Conservation (phyloP, 768 basidiomycete genomes). For the Lyophyllum shimeji region DNA sequence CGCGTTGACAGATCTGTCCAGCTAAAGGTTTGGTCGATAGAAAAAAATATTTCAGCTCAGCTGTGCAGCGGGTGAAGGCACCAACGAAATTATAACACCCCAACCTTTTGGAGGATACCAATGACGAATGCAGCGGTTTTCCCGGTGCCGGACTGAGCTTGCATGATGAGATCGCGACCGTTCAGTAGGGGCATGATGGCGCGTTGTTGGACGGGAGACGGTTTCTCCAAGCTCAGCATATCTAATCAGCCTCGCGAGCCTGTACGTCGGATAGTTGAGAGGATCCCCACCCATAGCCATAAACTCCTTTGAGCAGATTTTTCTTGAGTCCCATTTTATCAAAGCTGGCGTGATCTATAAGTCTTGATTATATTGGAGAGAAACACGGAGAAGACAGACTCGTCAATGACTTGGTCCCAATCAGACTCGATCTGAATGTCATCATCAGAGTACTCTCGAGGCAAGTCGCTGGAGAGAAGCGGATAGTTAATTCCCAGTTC, state of each 20-base stretch:
- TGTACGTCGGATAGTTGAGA: too few species aligned
- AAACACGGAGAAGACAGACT: constrained; percentile 46
- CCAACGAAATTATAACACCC: too few species aligned
- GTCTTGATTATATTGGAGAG: too few species aligned
- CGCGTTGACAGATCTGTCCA: constrained; percentile 56
- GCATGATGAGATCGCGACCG: constrained; percentile 98
- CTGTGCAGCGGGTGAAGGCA: too few species aligned
- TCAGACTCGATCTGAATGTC: constrained; percentile 99
- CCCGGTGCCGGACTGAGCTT: constrained; percentile 98
- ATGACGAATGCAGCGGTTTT: constrained; percentile 99
- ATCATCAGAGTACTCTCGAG: too few species aligned
- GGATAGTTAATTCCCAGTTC: constrained; percentile 33
- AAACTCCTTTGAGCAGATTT: constrained; percentile 97
- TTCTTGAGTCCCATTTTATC: constrained; percentile 99
- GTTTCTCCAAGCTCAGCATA: constrained; percentile 83
- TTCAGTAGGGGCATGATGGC: constrained; percentile 98
- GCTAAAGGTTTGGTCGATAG: too few species aligned
- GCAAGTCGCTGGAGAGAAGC: too few species aligned
- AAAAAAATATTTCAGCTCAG: too few species aligned
- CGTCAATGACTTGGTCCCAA: constrained; percentile 97
- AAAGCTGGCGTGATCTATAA: too few species aligned
- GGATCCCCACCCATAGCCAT: constrained; percentile 75
- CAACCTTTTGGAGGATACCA: constrained; percentile 83
- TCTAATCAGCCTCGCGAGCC: not conserved
- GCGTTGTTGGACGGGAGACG: constrained; percentile 98